Percentiles rank a stretch among this genome's conserved stretches.
Conservation (phyloP, 805 yeast species). For the Candida sithepensis region DNA sequence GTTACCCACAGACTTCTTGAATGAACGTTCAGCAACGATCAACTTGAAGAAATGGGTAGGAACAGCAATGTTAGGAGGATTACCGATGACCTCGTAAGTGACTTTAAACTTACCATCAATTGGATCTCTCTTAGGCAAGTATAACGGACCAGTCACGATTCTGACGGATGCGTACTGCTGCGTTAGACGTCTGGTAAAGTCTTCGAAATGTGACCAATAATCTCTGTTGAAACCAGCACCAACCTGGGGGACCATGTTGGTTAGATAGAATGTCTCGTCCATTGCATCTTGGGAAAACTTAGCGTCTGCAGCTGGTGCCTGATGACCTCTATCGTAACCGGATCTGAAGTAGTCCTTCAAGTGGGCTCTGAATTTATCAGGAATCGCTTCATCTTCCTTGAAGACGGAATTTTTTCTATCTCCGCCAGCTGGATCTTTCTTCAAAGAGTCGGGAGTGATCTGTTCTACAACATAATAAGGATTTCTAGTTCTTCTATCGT, state of each 20-base stretch:
- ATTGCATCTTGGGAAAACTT: slow-evolving; percentile 85
- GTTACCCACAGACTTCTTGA: slow-evolving; percentile 30
- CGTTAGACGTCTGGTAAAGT: slow-evolving; percentile 78
- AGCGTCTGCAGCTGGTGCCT: slow-evolving; percentile 97
- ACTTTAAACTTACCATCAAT: slow-evolving; percentile 82
- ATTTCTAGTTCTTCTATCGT: slow-evolving; percentile 77
- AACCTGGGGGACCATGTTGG: slow-evolving; percentile 95
- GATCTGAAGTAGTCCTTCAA: slow-evolving; percentile 87
- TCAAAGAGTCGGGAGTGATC: slow-evolving; percentile 68
- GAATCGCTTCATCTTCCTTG: slow-evolving; percentile 82
- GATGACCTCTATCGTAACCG: slow-evolving; percentile 96
- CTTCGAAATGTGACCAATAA: slow-evolving; percentile 96
- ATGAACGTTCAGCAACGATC: slow-evolving; percentile 72
- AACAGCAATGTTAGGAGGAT: slow-evolving; percentile 94
- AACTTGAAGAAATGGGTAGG: slow-evolving; percentile 96
- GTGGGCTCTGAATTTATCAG: slow-evolving; percentile 68
- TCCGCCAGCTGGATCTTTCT: slow-evolving; percentile 42
- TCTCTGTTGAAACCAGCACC: slow-evolving; percentile 98
- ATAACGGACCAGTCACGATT: slow-evolving; percentile 90
- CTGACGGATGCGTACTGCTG: slow-evolving; percentile 70
- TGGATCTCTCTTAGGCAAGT: slow-evolving; percentile 70
- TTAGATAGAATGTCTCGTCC: slow-evolving; percentile 88
- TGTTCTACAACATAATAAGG: slow-evolving; percentile 89
- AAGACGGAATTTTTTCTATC: slow-evolving; percentile 81
- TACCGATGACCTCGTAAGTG: slow-evolving; percentile 88